Percentiles rank a stretch among this genome's conserved stretches.
Conservation (phyloP, 2,329 filamentous ascomycete genomes). For the Aschersonia sp. region DNA sequence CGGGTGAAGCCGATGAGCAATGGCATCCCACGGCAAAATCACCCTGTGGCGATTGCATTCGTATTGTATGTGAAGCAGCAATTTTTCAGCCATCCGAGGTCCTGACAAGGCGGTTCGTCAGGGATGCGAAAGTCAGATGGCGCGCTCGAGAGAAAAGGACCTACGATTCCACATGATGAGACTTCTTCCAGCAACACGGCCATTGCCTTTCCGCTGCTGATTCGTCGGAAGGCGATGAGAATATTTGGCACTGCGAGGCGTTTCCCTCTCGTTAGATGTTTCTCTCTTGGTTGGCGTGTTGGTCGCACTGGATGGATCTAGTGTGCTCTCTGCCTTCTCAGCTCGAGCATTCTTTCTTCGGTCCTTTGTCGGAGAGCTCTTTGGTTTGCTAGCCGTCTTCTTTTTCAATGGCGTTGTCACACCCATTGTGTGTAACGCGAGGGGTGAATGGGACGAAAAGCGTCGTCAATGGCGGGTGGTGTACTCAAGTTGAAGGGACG, state of each 20-base stretch:
- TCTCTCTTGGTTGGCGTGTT: conserved; percentile 3
- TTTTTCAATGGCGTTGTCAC: conserved; percentile 4
- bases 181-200: conserved; percentile 18
- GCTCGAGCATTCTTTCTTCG: conserved; percentile 3
- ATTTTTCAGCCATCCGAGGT: conserved; percentile 30
- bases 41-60: conserved; percentile 19
- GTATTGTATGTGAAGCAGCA: conserved; percentile 24
- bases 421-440: neutral
- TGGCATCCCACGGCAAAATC: conserved; percentile 22
- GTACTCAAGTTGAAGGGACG: too few species aligned
- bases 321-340: conserved; percentile 3
- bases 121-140: neutral
- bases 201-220: conserved; percentile 12
- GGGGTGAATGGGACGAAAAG: neutral
- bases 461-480: too few species aligned
- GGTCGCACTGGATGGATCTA: neutral
- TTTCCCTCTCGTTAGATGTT: neutral
- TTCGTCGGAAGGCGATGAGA: conserved; percentile 12
- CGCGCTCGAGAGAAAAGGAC: conserved; percentile 5
- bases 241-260: conserved; percentile 7
- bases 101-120: conserved; percentile 13
- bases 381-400: conserved; percentile 5
- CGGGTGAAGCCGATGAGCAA: conserved; percentile 25
- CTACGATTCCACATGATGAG: conserved; percentile 29
- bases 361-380: neutral